Evolutionary conservation across 129 eudicot species (phyloP).

Genomic region (Saposhnikovia divaricata): DNA sequence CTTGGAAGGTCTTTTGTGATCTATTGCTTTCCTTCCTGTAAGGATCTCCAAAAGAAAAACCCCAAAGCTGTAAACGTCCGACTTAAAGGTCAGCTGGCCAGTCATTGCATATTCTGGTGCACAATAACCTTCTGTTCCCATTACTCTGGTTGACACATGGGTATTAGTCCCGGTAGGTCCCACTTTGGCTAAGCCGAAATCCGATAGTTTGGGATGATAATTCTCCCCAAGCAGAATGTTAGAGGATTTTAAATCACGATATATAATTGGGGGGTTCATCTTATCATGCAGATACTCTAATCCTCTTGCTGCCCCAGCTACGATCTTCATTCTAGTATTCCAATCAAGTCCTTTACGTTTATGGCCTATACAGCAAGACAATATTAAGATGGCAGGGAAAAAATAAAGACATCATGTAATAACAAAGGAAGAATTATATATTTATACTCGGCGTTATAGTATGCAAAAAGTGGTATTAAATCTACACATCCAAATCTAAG

Average conservation of each 20-base stretch:
- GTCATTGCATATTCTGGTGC: conserved; percentile 39
- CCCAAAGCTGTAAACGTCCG: conserved; percentile 43
- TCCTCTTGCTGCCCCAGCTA: conserved; percentile 57
- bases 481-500: background rate
- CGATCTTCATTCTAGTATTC: conserved; percentile 54
- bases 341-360: conserved; percentile 30
- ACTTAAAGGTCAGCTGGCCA: conserved; percentile 39
- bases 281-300: conserved; percentile 50
- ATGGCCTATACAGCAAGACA: conserved; percentile 14
- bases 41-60: conserved; percentile 46
- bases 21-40: conserved; percentile 44
- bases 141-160: conserved; percentile 44
- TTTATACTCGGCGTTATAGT: background rate
- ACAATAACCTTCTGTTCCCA: conserved; percentile 36
- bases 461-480: background rate
- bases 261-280: conserved; percentile 42
- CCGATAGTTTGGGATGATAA: conserved; percentile 26
- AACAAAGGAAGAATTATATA: background rate
- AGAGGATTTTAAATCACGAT: conserved; percentile 35
- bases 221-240: conserved; percentile 17
- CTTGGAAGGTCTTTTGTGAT: conserved; percentile 28
- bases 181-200: conserved; percentile 43
- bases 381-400: background rate
- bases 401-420: background rate
- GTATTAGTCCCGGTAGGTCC: conserved; percentile 46